These are phyloP conservation scores for Suillus spraguei DNA, from an alignment of 768 basidiomycete genomes.

Conservation along the genomic window DNA sequence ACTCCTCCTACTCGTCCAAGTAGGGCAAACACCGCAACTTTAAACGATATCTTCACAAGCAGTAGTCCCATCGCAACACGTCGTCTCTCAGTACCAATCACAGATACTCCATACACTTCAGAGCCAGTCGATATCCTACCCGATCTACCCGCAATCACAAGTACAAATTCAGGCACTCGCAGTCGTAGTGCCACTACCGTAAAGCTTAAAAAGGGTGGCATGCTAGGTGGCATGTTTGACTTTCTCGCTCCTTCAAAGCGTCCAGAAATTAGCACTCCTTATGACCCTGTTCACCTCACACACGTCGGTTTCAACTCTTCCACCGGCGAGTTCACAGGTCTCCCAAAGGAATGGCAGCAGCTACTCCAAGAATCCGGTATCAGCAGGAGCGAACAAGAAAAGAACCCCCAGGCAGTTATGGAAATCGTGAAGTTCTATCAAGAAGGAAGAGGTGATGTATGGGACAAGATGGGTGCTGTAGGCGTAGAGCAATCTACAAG, in stretches of 20 bases:
- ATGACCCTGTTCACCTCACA: conserved; percentile 98
- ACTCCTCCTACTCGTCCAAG: conserved; percentile 78
- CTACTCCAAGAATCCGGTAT: conserved; percentile 95
- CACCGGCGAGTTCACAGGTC: conserved; percentile 96
- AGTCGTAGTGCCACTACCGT: conserved; percentile 45
- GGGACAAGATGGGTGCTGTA: conserved; percentile 82
- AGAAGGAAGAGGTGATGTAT: conserved; percentile 77
- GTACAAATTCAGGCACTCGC: conserved; percentile 32
- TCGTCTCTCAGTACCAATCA: conserved; percentile 52
- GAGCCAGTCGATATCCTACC: conserved; percentile 27
- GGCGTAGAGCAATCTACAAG: conserved; percentile 32
- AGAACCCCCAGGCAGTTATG: conserved; percentile 97
- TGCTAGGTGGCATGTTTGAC: conserved; percentile 65
- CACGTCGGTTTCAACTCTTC: conserved; percentile 99
- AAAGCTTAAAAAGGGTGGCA: conserved; percentile 60
- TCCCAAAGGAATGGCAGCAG: conserved; percentile 99
- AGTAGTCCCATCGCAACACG: conserved; percentile 44
- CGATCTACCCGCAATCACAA: conserved; percentile 16
- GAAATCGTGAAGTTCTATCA: conserved; percentile 99
- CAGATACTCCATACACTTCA: conserved; percentile 26
- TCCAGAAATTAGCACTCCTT: conserved; percentile 94
- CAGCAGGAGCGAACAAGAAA: conserved; percentile 91
- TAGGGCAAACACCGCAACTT: conserved; percentile 80
- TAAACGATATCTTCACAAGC: conserved; percentile 70
- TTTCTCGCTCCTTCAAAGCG: conserved; percentile 63